These are phyloP conservation scores for Ceratocystis huliohia DNA, from an alignment of 2,329 filamentous ascomycete genomes.

Conservation along the genomic window DNA sequence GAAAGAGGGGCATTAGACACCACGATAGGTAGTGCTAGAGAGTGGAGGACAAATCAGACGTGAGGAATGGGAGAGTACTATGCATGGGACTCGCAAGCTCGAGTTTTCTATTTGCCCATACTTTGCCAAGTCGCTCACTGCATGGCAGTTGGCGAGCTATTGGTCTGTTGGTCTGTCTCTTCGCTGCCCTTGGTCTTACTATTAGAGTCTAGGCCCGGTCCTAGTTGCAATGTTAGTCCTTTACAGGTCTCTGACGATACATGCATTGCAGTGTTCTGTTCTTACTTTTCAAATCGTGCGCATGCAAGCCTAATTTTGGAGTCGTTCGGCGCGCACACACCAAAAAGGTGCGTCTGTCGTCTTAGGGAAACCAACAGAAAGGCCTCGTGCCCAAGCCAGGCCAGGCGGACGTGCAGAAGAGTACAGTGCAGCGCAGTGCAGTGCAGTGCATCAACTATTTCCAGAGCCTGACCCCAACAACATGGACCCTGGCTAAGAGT, in stretches of 20 bases:
- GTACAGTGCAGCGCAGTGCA: no score
- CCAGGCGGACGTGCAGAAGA: background rate
- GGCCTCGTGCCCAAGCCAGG: background rate
- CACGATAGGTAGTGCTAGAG: background rate
- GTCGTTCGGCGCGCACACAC: background rate
- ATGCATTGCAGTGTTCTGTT: background rate
- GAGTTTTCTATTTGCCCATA: background rate
- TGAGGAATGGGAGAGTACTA: background rate
- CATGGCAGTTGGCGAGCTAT: background rate
- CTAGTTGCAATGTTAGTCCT: background rate
- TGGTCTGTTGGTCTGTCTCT: background rate
- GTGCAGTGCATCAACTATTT: background rate
- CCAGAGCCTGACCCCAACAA: background rate
- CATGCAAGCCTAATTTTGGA: background rate
- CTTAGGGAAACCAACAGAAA: background rate
- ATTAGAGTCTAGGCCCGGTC: background rate
- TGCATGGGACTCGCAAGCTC: background rate
- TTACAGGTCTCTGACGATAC: background rate
- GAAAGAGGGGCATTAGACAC: background rate
- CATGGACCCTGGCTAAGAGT: background rate
- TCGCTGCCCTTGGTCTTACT: background rate
- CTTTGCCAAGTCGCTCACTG: background rate
- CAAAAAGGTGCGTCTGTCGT: background rate
- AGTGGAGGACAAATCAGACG: background rate
- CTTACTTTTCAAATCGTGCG: background rate